Percentiles rank a stretch among this genome's conserved stretches.
Evolutionary conservation across 2,329 filamentous ascomycete genomes (phyloP).

Genomic region (Alternaria arborescens): DNA sequence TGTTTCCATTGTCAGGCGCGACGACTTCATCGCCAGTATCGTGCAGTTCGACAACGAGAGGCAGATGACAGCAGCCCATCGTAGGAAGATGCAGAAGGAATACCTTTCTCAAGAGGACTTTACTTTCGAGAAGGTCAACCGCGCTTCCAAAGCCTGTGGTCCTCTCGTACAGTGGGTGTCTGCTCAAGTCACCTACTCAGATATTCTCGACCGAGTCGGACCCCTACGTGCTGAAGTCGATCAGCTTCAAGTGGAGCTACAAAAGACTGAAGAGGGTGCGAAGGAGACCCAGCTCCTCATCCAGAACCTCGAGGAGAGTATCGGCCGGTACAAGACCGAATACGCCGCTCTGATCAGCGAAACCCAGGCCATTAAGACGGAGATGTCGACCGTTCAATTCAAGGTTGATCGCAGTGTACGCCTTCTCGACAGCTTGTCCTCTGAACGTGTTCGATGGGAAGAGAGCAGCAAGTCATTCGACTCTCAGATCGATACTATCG

Average conservation of each 20-base stretch:
- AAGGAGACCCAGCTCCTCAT: constrained; percentile 92
- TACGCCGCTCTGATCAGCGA: constrained; percentile 96
- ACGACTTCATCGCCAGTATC: constrained; percentile 98
- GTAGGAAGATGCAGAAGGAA: constrained; percentile 89
- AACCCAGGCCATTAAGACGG: constrained; percentile 94
- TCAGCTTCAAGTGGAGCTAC: constrained; percentile 83
- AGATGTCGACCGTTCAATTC: constrained; percentile 96
- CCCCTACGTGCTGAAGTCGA: constrained; percentile 90
- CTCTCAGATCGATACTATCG: constrained; percentile 94
- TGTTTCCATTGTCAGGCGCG: constrained; percentile 84
- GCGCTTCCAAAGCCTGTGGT: constrained; percentile 95
- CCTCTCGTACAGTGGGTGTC: constrained; percentile 96
- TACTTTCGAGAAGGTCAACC: constrained; percentile 94
- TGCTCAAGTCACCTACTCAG: constrained; percentile 97
- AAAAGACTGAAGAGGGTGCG: constrained; percentile 92
- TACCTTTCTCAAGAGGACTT: constrained; percentile 94
- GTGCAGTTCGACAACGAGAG: constrained; percentile 95
- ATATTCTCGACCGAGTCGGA: constrained; percentile 92
- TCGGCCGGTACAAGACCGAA: constrained; percentile 93
- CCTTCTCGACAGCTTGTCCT: constrained; percentile 92
- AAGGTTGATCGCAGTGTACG: constrained; percentile 97
- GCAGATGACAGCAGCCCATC: constrained; percentile 85
- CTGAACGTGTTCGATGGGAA: constrained; percentile 93
- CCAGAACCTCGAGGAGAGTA: constrained; percentile 82
- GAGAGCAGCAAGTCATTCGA: constrained; percentile 98